Base-by-base conservation (phyloP, 352 stramenopile genomes). In the Pythium vanterpoolii region DNA sequence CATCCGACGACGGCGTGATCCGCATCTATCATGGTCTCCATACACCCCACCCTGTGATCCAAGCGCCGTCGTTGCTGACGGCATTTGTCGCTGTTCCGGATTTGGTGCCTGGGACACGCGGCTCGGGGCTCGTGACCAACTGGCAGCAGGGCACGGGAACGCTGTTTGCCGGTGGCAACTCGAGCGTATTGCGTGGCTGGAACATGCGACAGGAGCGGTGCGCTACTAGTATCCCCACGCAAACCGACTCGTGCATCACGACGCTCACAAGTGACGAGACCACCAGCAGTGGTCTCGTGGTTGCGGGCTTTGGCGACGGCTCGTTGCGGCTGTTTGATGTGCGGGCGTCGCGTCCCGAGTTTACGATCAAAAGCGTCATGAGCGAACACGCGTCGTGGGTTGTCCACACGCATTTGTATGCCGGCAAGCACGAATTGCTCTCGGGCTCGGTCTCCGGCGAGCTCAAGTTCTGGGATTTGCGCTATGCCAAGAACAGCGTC, bases 381-480 rank as follows among this genome's bases (percentile, higher is more conserved):
- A 76, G 89, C 59, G 96, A 98, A 59, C 96, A 99, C 67, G 76
- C 76, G 31, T 96, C 81, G 21, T 99, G 97, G 97, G 90, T 99
- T 28, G 94, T 99, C 24, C 86, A 98, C 57, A 91, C 83, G 2
- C 81, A 93, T 61, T 67, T 93, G 56, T 94, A 93, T 50, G 68
- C 73, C 0, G 79, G 73, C 19, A 81, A 83, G 21, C 81, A 89
- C 66, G 88, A 98, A 69, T 69, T 99, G 54, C 70, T 99, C 1
- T 98, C 91, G 0, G 96, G 96, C 8, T 98, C 86, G 19, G 85
- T 99, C 4, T 93, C 79, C 21, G 97, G 97, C 4, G 91, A 97
- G 48, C 77, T 99, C 27, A 98, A 98, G 66, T 97, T 98, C 42
- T 99, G 96, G 96, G 97, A 99, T 69, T 64, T 99, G 47, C 78